These are phyloP conservation scores for Tricholoma hemisulphureum DNA, from an alignment of 768 basidiomycete genomes.

Conservation along the genomic window DNA sequence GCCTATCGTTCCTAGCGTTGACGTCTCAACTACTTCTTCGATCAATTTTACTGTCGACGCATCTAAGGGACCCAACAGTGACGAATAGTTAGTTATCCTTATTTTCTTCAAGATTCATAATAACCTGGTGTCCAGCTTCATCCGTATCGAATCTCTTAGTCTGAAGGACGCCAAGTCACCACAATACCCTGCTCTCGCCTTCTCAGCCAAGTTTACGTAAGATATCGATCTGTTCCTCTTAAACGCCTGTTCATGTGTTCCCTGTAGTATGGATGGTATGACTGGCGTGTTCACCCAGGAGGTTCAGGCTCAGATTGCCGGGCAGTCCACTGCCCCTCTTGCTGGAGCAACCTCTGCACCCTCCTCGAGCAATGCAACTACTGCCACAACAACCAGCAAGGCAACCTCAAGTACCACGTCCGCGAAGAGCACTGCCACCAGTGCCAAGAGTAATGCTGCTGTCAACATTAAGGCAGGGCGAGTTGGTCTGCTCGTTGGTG, in stretches of 20 bases:
- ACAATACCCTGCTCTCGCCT: conserved; percentile 62
- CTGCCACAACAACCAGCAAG: conserved; percentile 17
- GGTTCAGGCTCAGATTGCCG: conserved; percentile 57
- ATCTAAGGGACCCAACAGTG: conserved; percentile 52
- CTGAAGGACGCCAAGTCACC: conserved; percentile 52
- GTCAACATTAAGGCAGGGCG: conserved; percentile 29
- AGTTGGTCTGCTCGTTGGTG: conserved; percentile 33
- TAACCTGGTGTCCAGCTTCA: conserved; percentile 51
- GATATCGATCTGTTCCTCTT: conserved; percentile 23
- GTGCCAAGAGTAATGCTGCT: conserved; percentile 22
- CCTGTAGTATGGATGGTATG: conserved; percentile 64
- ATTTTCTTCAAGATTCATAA: neutral
- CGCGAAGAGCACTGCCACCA: conserved; percentile 11
- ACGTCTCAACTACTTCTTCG: conserved; percentile 49
- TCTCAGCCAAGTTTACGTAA: conserved; percentile 78
- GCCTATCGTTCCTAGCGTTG: conserved; percentile 41
- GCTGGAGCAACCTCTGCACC: conserved; percentile 36
- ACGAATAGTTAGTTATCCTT: conserved; percentile 49
- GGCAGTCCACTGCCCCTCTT: conserved; percentile 57
- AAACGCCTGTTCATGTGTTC: neutral
- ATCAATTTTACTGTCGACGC: conserved; percentile 52
- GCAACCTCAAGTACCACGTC: conserved; percentile 14
- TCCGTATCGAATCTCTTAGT: conserved; percentile 65
- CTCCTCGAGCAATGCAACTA: conserved; percentile 18
- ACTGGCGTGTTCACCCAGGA: conserved; percentile 61